Base-by-base conservation (phyloP, 2,329 filamentous ascomycete genomes). In the Microdochium paspali region DNA sequence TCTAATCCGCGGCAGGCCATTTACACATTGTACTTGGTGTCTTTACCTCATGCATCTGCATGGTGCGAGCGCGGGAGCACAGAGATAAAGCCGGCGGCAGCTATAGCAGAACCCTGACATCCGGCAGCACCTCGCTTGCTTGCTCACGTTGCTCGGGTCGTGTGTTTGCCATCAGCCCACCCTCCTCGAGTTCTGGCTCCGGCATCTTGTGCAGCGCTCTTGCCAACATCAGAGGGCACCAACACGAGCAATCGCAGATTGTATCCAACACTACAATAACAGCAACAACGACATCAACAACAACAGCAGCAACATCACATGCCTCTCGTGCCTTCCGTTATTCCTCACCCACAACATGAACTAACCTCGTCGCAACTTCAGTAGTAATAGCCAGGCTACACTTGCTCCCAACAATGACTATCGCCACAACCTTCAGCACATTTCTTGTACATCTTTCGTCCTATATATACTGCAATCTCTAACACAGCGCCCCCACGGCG, bases 101-200 rank as follows among this genome's bases (percentile, higher is more conserved):
- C n/a, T n/a, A n/a, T n/a, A n/a, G n/a, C n/a, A n/a, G n/a, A n/a
- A n/a, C 9, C 28, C 9, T 30, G 28, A 15, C 28, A 30, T 30
- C 28, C 9, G 28, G 28, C 9, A 30, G 9, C 28, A 30, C 9
- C 9, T 30, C 28, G 9, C 28, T 28, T 28, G 13, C 13, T 35
- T 15, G 31, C 31, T 30, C 9, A 9, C 26, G 9, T 30, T 30
- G 15, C 26, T 30, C 26, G 26, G 26, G 26, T 52, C 52, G 46
- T 28, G 46, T 47, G 48, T 45, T 50, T 50, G 52, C 51, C 47
- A 10, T 23, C 13, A 51, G 32, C 15, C 48, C 24, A 1, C 45
- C 44, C 4, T 40, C 9, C 3, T 49, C 46, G 28, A 51, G 31
- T 18, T n/a, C 26, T 28, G 26, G 13, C 31, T 6, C 18, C 18